Evolutionary conservation across 768 basidiomycete genomes (phyloP), one percentile per base, ranked within the genome.

Genomic region (Dentipellis sp.): DNA sequence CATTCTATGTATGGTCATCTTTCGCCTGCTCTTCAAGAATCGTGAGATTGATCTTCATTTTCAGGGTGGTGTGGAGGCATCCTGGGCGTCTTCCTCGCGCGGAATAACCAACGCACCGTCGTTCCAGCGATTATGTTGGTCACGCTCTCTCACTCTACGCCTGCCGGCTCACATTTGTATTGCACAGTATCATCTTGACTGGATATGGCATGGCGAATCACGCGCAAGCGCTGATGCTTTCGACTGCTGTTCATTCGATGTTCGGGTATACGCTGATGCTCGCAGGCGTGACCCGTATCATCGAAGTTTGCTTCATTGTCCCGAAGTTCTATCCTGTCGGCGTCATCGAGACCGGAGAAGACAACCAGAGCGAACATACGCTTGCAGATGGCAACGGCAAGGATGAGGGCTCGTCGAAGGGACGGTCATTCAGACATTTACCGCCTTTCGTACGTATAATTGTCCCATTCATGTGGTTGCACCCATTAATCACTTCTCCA

Each of bases 181-280:
- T 36, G 46, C 1, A 34, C 29, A 92, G 88, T 50, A 86, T 94
- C 60, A 84, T 92, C 56, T 74, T 97, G 57, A 97, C 94, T 0
- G 94, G 94, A 6, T 95, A 89, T 85, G 93, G 86, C 0, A 94
- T 97, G 89, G 88, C 88, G 0, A 84, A 90, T 46, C 94, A 97
- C 61, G 81, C 81, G 0, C 94, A 97, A 72, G 83, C 81, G 4
- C 75, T 93, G 50, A 85, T 83, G 82, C 74, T 94, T 39, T 91
- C 91, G 0, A 90, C 91, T 1, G 61, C 90, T 86, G 86, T 94
- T 3, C 93, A 95, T 64, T 76, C 78, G 0, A 75, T 85, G 58
- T 95, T 95, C 60, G 94, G 94, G n/a, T 77, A 81, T 60, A 86
- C 88, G 0, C 79, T 97, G 22, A 91, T 92, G 77, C 74, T 84